Conservation (phyloP, 2,329 filamentous ascomycete genomes). For the Colletotrichum eremochloae region DNA sequence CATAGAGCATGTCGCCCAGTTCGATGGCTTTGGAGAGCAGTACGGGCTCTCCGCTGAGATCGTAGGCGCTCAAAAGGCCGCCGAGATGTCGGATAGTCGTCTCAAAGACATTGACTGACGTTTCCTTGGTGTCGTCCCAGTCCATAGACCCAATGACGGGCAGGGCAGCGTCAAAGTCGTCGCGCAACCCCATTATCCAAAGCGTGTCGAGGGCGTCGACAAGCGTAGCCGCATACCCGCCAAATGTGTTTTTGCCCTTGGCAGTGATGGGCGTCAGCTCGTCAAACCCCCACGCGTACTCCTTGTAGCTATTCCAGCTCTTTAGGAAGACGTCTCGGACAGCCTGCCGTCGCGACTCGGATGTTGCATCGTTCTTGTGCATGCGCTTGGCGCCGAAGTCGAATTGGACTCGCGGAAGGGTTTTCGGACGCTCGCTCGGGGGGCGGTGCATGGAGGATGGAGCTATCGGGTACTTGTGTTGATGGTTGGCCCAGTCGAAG, state of each 20-base stretch:
- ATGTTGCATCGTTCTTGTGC: conserved; percentile 29
- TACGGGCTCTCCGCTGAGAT: conserved; percentile 68
- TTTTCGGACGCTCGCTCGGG: conserved; percentile 22
- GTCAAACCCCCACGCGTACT: conserved; percentile 61
- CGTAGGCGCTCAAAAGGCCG: conserved; percentile 76
- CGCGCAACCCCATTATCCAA: conserved; percentile 67
- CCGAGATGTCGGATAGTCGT: conserved; percentile 80
- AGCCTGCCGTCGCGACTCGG: conserved; percentile 43
- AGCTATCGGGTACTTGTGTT: conserved; percentile 29
- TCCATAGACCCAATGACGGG: conserved; percentile 61
- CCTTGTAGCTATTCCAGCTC: conserved; percentile 59
- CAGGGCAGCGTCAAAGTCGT: conserved; percentile 62
- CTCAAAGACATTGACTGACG: conserved; percentile 73
- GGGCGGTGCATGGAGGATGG: conserved; percentile 36
- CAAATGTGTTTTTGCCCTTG: conserved; percentile 56
- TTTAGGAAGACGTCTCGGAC: conserved; percentile 53
- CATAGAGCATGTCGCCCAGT: conserved; percentile 74
- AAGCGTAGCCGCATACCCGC: conserved; percentile 61
- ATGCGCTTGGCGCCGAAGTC: conserved; percentile 28
- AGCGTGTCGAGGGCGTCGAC: conserved; percentile 64
- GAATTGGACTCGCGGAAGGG: conserved; percentile 39
- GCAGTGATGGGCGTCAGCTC: conserved; percentile 60
- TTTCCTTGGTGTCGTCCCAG: conserved; percentile 61
- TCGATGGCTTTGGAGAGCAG: conserved; percentile 73
- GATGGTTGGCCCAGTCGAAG: conserved; percentile 40